Evolutionary conservation across 805 yeast genomes (phyloP).

Genomic region (Candida manassasensis): DNA sequence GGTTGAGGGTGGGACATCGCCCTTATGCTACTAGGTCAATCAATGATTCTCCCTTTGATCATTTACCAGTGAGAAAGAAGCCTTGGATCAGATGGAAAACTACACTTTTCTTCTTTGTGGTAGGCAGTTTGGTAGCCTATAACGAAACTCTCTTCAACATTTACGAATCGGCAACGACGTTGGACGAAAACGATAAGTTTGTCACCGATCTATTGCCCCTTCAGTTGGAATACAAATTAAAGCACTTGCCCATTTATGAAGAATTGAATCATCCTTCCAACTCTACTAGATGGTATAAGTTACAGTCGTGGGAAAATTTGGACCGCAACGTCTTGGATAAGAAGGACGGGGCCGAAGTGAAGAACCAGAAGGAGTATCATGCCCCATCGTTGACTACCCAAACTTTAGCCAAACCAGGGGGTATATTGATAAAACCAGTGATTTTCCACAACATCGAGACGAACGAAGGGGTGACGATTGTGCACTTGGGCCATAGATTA

Average conservation of each 20-base stretch:
- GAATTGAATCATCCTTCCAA: constrained; percentile 40
- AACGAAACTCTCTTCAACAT: constrained; percentile 22
- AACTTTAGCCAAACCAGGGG: constrained; percentile 71
- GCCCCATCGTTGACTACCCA: constrained; percentile 25
- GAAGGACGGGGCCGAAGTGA: constrained; percentile 10
- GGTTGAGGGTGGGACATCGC: too few species aligned
- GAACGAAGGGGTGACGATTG: constrained; percentile 58
- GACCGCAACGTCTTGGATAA: constrained; percentile 33
- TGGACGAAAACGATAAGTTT: constrained; percentile 13
- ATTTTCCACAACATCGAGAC: constrained; percentile 55
- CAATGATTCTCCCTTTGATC: constrained; percentile 29
- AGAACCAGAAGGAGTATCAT: constrained; percentile 13
- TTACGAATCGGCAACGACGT: constrained; percentile 20
- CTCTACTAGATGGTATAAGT: constrained; percentile 44
- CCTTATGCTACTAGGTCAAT: constrained; percentile 24
- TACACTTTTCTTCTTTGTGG: constrained; percentile 14
- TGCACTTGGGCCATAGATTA: constrained; percentile 72
- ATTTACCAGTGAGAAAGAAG: constrained; percentile 17
- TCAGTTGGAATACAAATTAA: constrained; percentile 45
- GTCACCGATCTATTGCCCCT: constrained; percentile 21
- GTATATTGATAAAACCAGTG: constrained; percentile 68
- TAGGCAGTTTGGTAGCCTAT: constrained; percentile 23
- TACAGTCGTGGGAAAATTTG: constrained; percentile 41
- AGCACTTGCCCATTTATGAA: constrained; percentile 47
- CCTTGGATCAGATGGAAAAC: constrained; percentile 30